Evolutionary conservation across 2,329 filamentous ascomycete genomes (phyloP).

Genomic region (Trichophyton schoenleinii): DNA sequence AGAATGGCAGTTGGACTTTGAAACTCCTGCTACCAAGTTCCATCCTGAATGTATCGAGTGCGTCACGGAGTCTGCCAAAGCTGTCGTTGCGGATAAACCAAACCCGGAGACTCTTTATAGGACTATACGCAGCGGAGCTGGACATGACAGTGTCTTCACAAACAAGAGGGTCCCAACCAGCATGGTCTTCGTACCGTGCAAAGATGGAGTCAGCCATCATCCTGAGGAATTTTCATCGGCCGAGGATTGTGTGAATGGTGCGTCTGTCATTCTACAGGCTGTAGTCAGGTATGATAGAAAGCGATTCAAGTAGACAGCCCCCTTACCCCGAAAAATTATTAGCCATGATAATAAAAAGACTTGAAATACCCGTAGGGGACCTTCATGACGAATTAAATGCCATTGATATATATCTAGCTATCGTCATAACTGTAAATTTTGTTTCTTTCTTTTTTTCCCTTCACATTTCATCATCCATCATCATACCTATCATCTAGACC

Average conservation of each 20-base stretch:
- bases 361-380: not conserved
- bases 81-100: slow-evolving; percentile 42
- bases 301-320: slow-evolving; percentile 26
- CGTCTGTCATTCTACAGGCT: slow-evolving; percentile 27
- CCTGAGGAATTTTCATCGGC: slow-evolving; percentile 50
- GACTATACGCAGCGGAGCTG: slow-evolving; percentile 50
- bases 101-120: slow-evolving; percentile 34
- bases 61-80: slow-evolving; percentile 47
- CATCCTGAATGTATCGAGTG: slow-evolving; percentile 54
- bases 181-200: slow-evolving; percentile 56
- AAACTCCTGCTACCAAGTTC: slow-evolving; percentile 50
- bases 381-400: slow-evolving; percentile 4
- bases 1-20: slow-evolving; percentile 49
- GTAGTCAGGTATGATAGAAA: slow-evolving; percentile 17
- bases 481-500: not conserved
- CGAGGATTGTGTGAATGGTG: slow-evolving; percentile 47
- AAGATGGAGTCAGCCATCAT: slow-evolving; percentile 51
- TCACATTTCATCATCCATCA: slow-evolving; percentile 1
- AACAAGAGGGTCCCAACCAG: slow-evolving; percentile 48
- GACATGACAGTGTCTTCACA: slow-evolving; percentile 53
- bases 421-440: not conserved
- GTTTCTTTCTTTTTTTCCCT: not conserved
- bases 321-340: too few relatives aligned
- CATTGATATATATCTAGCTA: slow-evolving; percentile 6
- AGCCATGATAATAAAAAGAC: not conserved